Base-by-base conservation (phyloP, 345 rosid genomes). In the Cardamine chenopodiifolia region DNA sequence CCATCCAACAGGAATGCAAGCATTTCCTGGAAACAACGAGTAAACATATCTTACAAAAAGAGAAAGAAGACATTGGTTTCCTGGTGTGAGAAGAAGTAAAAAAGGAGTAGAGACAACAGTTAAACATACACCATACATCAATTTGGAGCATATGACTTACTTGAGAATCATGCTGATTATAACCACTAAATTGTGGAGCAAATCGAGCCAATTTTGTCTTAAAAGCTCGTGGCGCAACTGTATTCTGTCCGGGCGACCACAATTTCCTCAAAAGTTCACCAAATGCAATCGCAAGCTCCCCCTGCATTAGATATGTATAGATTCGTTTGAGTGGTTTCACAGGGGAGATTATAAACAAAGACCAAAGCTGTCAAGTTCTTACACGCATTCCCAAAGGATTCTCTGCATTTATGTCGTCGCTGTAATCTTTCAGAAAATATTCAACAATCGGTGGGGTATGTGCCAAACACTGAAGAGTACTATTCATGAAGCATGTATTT, bases 131-230 rank as follows among this genome's bases (percentile, higher is more conserved):
- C 28, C 32, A 19, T 31, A 34, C 49, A 70, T 26, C 64, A 69
- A 42, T 18, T 6, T 29, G 48, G 59, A 54, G 32, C 37, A 76
- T 45, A 75, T 29, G 44, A 83, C 85, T 75, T 70, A 94, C 98
- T 79, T 94, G 98, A 80, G 96, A 94, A 89, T 94, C 98, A 72
- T 94, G 97, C 83, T 94, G 98, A 77, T 91, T 91, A 76, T 90
- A 90, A 70, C 98, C 98, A 73, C 96, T 87, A 76, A 94, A 94
- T n/a, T 90, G 98, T 11, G 98, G 96, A 79, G 97, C 96, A 82
- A 94, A 94, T 62, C 85, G 88, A 32, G 90, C 84, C 75, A 94
- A 86, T 80, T 87, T 91, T 68, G 92, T 86, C 80, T 94, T 94
- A 57, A 94, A 91, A 23, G 65, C 79, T 47, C 93, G 90, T 23